Conservation (phyloP, 1,284 basidiomycete species). For the Heterobasidion parviporum region DNA sequence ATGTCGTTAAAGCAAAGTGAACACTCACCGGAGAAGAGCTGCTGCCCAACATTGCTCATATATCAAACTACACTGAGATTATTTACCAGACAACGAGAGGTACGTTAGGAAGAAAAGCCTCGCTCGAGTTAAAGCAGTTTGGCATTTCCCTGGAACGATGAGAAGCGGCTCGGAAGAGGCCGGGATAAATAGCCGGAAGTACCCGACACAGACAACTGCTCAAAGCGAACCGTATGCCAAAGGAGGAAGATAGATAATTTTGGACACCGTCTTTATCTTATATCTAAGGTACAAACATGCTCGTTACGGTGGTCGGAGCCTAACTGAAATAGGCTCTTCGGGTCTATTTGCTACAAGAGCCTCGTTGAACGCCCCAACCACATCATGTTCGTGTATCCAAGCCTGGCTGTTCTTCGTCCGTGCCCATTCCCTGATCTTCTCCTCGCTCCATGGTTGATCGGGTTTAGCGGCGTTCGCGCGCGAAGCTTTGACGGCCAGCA, state of each 20-base stretch:
- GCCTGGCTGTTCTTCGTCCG: neutral
- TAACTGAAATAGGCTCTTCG: too few relatives aligned
- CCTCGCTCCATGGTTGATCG: neutral
- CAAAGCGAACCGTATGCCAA: too few relatives aligned
- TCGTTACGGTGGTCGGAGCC: too few relatives aligned
- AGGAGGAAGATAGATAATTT: too few relatives aligned
- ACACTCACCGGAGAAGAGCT: slow-evolving; percentile 58
- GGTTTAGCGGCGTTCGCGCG: neutral
- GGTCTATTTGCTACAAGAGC: neutral
- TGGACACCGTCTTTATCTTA: too few relatives aligned
- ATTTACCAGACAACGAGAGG: neutral
- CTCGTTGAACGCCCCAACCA: neutral
- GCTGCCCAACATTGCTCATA: slow-evolving; percentile 67
- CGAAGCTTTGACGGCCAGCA: neutral
- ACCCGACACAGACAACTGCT: too few relatives aligned
- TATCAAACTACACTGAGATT: slow-evolving; percentile 6
- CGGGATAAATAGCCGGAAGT: too few relatives aligned
- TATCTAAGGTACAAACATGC: too few relatives aligned
- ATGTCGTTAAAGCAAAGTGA: neutral
- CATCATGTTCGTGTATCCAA: neutral
- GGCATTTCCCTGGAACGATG: too few relatives aligned
- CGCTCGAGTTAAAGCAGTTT: too few relatives aligned
- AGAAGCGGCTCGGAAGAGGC: too few relatives aligned
- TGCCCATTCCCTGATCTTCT: neutral
- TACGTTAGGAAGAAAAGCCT: neutral